phyloP scores from a whole-genome alignment of 352 stramenopile genomes.

The Globisporangium camurandrum region DNA sequence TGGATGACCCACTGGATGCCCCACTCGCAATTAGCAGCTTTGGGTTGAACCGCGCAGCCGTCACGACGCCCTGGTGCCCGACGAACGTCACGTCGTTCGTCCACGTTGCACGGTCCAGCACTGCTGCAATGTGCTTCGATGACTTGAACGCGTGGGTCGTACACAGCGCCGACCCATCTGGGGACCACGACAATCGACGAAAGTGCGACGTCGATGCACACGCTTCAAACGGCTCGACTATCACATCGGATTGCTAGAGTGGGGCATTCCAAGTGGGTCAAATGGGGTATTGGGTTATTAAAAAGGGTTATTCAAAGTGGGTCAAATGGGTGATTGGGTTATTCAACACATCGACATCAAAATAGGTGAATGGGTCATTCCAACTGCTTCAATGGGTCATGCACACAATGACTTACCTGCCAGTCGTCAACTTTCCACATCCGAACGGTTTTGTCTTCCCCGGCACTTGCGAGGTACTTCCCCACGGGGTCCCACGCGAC shows the following conservation, averaged over 20 bases:
- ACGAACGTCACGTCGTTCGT: constrained; percentile 84
- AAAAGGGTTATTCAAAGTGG: not conserved
- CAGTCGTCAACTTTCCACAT: constrained; percentile 81
- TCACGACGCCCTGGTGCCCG: constrained; percentile 72
- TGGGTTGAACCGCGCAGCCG: constrained; percentile 73
- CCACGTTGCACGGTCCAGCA: constrained; percentile 73
- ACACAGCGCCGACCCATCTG: constrained; percentile 72
- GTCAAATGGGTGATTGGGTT: not conserved
- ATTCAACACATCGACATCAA: not conserved
- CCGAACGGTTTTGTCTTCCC: constrained; percentile 81
- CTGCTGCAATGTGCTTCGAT: constrained; percentile 79
- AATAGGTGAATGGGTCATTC: not conserved
- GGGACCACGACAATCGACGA: constrained; percentile 76
- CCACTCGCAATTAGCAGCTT: constrained; percentile 48
- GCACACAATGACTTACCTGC: constrained; percentile 24
- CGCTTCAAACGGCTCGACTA: constrained; percentile 66
- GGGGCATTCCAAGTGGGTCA: too few species aligned
- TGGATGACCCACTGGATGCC: constrained; percentile 10
- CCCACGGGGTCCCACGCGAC: constrained; percentile 83
- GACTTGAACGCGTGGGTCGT: constrained; percentile 81
- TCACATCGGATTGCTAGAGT: constrained; percentile 33
- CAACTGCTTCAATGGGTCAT: not conserved
- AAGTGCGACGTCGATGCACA: constrained; percentile 82
- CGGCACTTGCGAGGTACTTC: constrained; percentile 84
- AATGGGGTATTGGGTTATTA: not conserved